A percentile compares a stretch with the other conserved stretches of the same genome.
phyloP scores from a whole-genome alignment of 1,139 yeast species.

The Suhomyces bokatorum region DNA sequence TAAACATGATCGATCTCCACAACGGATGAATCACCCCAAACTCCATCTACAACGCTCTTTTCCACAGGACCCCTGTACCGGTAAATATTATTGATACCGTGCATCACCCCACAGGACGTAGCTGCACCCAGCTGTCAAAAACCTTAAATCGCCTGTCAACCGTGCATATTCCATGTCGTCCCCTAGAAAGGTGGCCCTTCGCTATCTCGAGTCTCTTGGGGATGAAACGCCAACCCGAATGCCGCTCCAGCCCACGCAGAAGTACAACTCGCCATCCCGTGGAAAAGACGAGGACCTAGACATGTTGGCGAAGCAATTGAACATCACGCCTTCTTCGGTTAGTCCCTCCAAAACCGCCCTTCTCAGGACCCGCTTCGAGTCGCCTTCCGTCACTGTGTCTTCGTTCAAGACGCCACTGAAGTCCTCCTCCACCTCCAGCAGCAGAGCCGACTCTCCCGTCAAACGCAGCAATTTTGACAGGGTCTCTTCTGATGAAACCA shows the following conservation, averaged over 20 bases:
- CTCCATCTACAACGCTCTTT: background rate
- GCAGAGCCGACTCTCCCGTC: slow-evolving; percentile 25
- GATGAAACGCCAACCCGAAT: slow-evolving; percentile 25
- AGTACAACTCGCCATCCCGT: slow-evolving; percentile 10
- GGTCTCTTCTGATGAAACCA: slow-evolving; percentile 11
- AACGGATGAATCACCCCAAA: background rate
- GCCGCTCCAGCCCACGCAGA: slow-evolving; percentile 35
- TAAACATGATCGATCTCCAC: slow-evolving; percentile 7
- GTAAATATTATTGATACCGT: background rate
- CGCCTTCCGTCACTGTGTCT: slow-evolving; percentile 48
- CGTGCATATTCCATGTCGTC: slow-evolving; percentile 17
- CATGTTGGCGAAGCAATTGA: slow-evolving; percentile 40
- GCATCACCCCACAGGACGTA: background rate
- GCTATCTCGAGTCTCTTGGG: slow-evolving; percentile 35
- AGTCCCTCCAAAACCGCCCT: slow-evolving; percentile 33
- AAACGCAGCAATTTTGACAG: slow-evolving; percentile 16
- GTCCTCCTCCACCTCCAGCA: slow-evolving; percentile 22
- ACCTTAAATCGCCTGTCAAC: slow-evolving; percentile 1
- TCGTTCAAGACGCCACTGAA: slow-evolving; percentile 40
- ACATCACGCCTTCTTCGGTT: slow-evolving; percentile 24
- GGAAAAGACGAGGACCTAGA: slow-evolving; percentile 38
- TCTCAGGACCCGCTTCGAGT: slow-evolving; percentile 39
- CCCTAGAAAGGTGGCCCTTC: slow-evolving; percentile 32
- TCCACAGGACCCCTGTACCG: background rate
- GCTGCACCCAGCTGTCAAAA: slow-evolving; percentile 1